A percentile compares a stretch with the other conserved stretches of the same genome.
Conservation (phyloP, 2,329 filamentous ascomycete genomes). For the Truncatella angustata region DNA sequence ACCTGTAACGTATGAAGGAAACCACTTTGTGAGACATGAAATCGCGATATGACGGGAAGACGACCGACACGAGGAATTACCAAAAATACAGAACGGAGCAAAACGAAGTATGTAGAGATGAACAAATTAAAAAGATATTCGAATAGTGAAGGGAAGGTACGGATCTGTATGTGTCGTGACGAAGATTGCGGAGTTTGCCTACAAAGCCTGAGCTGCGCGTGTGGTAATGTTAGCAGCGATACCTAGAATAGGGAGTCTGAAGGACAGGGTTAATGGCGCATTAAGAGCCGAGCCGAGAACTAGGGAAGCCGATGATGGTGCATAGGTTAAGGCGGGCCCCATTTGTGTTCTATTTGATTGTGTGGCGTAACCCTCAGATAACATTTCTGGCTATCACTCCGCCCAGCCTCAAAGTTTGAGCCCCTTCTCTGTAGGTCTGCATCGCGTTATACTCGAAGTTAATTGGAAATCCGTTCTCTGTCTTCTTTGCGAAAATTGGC, state of each 20-base stretch:
- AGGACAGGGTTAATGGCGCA: not conserved
- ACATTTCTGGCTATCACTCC: too few relatives aligned
- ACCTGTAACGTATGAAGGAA: not conserved
- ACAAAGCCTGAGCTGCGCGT: not conserved
- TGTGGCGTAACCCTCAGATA: too few relatives aligned
- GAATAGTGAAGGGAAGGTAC: not conserved
- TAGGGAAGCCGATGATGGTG: not conserved
- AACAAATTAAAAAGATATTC: not conserved
- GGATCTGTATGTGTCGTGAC: not conserved
- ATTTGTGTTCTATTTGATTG: too few relatives aligned
- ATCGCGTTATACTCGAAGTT: too few relatives aligned
- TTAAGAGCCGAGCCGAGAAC: not conserved
- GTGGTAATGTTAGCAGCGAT: not conserved
- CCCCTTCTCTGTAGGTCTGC: too few relatives aligned
- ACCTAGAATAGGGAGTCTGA: not conserved
- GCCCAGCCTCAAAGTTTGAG: too few relatives aligned
- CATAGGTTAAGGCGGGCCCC: not conserved
- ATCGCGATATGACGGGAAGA: not conserved
- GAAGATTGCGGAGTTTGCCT: not conserved
- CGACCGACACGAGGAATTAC: not conserved
- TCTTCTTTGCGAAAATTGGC: not conserved
- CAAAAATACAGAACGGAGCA: not conserved
- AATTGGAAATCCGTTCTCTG: not conserved
- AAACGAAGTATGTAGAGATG: not conserved
- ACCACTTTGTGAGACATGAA: not conserved